Evolutionary conservation across 352 stramenopile species (phyloP).

Genomic region (Lagenidium sp.): DNA sequence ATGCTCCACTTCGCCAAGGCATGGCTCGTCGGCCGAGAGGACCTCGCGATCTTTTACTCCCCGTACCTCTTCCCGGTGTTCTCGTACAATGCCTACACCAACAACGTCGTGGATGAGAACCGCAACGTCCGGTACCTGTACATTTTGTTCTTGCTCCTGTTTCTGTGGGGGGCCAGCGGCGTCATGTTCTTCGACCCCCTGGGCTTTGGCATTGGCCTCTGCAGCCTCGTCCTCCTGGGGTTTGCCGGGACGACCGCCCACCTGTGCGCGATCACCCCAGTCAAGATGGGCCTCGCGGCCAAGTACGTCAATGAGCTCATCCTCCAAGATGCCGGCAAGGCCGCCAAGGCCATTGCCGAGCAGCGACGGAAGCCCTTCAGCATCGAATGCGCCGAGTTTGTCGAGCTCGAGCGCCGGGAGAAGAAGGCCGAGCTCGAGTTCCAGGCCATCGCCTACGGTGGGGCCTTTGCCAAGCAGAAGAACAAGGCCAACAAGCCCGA

Average conservation of each 20-base stretch:
- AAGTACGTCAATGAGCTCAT: constrained; percentile 88
- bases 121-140: constrained; percentile 59
- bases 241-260: constrained; percentile 72
- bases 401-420: constrained; percentile 58
- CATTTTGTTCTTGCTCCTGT: constrained; percentile 52
- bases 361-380: constrained; percentile 57
- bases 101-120: constrained; percentile 88
- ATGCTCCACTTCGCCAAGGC: constrained; percentile 43
- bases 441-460: constrained; percentile 69
- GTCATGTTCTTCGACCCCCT: constrained; percentile 90
- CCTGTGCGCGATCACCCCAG: constrained; percentile 73
- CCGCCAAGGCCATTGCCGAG: constrained; percentile 57
- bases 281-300: constrained; percentile 80
- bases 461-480: constrained; percentile 42
- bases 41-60: constrained; percentile 71
- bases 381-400: constrained; percentile 70
- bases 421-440: constrained; percentile 79
- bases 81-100: constrained; percentile 85
- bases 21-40: constrained; percentile 45
- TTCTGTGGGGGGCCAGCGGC: constrained; percentile 79
- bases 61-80: constrained; percentile 88
- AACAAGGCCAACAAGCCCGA: constrained; percentile 14
- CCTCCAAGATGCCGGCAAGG: constrained; percentile 73
- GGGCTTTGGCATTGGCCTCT: constrained; percentile 81
- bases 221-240: constrained; percentile 71